Conservation (phyloP, 1,139 yeast genomes). For the Dujonia santamariae region DNA sequence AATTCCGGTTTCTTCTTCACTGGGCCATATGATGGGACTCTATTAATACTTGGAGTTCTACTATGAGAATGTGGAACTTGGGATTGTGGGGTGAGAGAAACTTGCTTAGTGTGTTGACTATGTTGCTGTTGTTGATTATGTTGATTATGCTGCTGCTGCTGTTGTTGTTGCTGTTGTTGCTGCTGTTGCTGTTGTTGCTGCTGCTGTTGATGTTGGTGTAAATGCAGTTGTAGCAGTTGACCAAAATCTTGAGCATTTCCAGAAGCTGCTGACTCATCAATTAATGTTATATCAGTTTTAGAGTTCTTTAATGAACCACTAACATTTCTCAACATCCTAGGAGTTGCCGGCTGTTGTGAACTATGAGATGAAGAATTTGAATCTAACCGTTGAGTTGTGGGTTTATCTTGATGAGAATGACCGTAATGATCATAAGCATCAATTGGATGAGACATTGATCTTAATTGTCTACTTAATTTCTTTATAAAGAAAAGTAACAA, state of each 20-base stretch:
- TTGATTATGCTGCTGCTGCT: slow-evolving; percentile 9
- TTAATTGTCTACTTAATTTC: too few relatives aligned
- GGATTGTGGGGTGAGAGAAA: slow-evolving; percentile 8
- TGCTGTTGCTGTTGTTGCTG: slow-evolving; percentile 9
- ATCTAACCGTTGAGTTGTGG: slow-evolving; percentile 2
- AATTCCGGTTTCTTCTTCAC: slow-evolving; percentile 17
- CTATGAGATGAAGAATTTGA: slow-evolving; percentile 2
- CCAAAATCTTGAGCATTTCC: slow-evolving; percentile 16
- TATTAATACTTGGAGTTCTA: slow-evolving; percentile 10
- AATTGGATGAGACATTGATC: too few relatives aligned
- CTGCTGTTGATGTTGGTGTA: slow-evolving; percentile 8
- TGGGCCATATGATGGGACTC: slow-evolving; percentile 10
- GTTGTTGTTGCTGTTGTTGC: slow-evolving; percentile 11
- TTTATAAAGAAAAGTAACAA: too few relatives aligned
- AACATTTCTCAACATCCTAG: slow-evolving; percentile 69
- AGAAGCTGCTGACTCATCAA: slow-evolving; percentile 12
- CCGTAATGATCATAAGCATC: too few relatives aligned
- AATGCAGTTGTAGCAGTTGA: slow-evolving; percentile 11
- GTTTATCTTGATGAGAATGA: slow-evolving; percentile 3
- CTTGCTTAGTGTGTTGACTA: slow-evolving; percentile 9
- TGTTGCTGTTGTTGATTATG: slow-evolving; percentile 10
- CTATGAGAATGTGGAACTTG: slow-evolving; percentile 6
- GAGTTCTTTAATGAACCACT: slow-evolving; percentile 33
- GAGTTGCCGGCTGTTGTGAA: slow-evolving; percentile 59
- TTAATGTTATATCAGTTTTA: slow-evolving; percentile 12